phyloP scores from a whole-genome alignment of 2,329 filamentous ascomycete genomes.

The Cladophialophora psammophila region DNA sequence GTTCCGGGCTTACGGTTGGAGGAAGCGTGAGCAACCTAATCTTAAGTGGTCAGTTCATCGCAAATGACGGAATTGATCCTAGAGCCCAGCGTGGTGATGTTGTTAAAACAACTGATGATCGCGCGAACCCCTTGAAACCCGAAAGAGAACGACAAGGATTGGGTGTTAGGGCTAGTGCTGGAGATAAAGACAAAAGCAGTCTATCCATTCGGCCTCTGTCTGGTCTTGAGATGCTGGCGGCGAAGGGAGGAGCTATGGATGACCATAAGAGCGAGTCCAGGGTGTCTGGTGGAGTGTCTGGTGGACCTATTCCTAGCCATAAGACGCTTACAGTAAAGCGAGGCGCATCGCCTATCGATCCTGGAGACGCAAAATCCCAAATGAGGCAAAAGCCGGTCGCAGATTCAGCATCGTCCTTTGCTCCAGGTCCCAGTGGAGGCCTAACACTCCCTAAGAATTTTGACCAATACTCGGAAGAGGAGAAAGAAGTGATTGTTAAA shows the following conservation, averaged over 20 bases:
- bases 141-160: background rate
- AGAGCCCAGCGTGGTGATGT: background rate
- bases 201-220: background rate
- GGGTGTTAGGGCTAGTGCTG: background rate
- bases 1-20: background rate
- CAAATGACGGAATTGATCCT: conserved; percentile 19
- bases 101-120: background rate
- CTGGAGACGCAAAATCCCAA: background rate
- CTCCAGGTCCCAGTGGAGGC: background rate
- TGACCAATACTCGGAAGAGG: conserved; percentile 19
- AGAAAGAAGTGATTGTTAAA: conserved; percentile 26
- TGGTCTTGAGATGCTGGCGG: conserved; percentile 5
- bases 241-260: background rate
- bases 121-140: background rate
- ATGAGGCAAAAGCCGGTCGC: background rate
- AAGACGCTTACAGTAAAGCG: background rate
- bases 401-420: background rate
- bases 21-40: conserved; percentile 17
- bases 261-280: background rate
- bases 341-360: background rate
- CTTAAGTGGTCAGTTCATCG: conserved; percentile 7
- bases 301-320: background rate
- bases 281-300: background rate
- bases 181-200: background rate
- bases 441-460: conserved; percentile 28